Percentiles rank a stretch among this genome's conserved stretches.
Evolutionary conservation across 179 eudicot species (phyloP).

Genomic region (Beta macrorhiza): DNA sequence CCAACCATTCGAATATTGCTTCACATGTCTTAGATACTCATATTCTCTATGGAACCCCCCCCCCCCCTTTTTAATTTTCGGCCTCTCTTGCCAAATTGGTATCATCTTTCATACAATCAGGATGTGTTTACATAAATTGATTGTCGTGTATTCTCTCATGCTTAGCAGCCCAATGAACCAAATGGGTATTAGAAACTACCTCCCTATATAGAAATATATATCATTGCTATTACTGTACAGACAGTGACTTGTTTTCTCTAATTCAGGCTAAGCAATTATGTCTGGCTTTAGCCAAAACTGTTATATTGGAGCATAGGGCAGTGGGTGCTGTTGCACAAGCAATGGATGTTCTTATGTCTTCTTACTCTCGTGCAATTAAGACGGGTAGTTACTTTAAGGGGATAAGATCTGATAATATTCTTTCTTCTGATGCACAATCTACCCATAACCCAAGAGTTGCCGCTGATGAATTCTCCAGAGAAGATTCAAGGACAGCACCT

Average conservation of each 20-base stretch:
- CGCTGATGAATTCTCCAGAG: slow-evolving; percentile 41
- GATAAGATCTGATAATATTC: slow-evolving; percentile 43
- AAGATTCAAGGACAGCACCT: slow-evolving; percentile 43
- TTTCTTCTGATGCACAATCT: slow-evolving; percentile 45
- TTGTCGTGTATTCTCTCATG: no score
- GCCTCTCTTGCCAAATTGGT: no score
- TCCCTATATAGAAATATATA: no score
- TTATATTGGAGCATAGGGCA: slow-evolving; percentile 77
- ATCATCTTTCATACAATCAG: no score
- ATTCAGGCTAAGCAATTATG: slow-evolving; percentile 86
- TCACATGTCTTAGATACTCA: no score
- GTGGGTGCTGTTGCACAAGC: slow-evolving; percentile 65
- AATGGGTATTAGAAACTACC: no score
- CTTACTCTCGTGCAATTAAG: slow-evolving; percentile 74
- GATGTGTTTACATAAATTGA: no score
- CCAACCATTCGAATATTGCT: no score
- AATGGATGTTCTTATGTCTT: slow-evolving; percentile 67
- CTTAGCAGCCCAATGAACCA: no score
- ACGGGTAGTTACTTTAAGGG: slow-evolving; percentile 70
- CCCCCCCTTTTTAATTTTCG: no score
- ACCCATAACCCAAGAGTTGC: slow-evolving; percentile 32
- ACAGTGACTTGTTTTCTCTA: slow-evolving; percentile 20
- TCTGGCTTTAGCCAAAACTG: slow-evolving; percentile 57
- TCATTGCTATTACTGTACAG: background rate
- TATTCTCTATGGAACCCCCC: no score